Base-by-base conservation (phyloP, 179 eudicot genomes). In the Beta corolliflora region DNA sequence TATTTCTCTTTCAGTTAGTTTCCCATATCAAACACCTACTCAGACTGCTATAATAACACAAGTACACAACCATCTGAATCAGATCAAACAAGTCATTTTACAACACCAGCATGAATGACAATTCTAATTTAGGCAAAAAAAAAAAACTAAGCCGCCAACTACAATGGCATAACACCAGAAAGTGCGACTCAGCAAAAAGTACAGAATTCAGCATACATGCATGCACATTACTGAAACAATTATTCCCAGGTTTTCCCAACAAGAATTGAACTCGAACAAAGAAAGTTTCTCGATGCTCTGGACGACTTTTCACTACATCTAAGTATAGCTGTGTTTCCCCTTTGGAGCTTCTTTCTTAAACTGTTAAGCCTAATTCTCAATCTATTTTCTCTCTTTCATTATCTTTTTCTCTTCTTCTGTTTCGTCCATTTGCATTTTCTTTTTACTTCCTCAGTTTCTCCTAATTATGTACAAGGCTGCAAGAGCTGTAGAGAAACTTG, bases 401-500 rank as follows among this genome's bases (percentile, higher is more conserved):
- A 4, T 6, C 61, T n/a, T 36, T 56, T 19, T n/a, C 9, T 25
- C n/a, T 68, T 13, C 23, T 19, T 46, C 31, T 4, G 6, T 71
- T 71, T 71, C 74, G 46, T 71, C 50, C 23, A 19, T 71, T 9
- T 71, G 7, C 55, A 36, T n/a, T 8, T 6, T n/a, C 19, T 25
- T n/a, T 25, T 5, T 54, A n/a, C 36, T 41, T 31, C 14, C 60
- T 76, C 41, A 36, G 41, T 56, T 77, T 19, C 31, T 19, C 31
- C 74, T 73, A 25, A 52, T 77, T 77, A 77, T 77, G 73, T 77
- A 77, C 73, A 77, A 77, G 25, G 64, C 77, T 55, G 7, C 15
- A 77, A 23, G 29, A 9, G 50, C 60, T 13, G 41, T 3, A 52
- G 53, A 66, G 71, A 66, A 64, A 61, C 56, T 29, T 65, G 53